Base-by-base conservation (phyloP, 768 basidiomycete genomes). In the Hericium erinaceus region DNA sequence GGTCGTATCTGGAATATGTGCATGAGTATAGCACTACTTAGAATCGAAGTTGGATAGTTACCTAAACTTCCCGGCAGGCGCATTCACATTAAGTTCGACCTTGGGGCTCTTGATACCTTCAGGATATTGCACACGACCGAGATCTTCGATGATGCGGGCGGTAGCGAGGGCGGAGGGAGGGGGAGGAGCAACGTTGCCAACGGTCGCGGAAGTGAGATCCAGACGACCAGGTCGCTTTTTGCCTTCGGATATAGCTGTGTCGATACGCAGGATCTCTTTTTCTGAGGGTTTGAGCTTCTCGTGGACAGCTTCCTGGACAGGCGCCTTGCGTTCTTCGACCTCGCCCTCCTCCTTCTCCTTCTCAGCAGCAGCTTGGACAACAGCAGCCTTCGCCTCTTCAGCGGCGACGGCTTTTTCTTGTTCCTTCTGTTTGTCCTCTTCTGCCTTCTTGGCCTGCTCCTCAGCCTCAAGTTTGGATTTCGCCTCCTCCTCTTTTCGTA, bases 21-120 rank as follows among this genome's bases (percentile, higher is more conserved):
- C 18, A 57, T 16, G 10, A 28, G 53, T 57, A 52, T 16, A 37
- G 9, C 33, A 33, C 52, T 9, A 54, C 22, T 39, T 39, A 39
- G 59, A 57, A 33, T 46, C 6, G 58, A 28, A 1, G 11, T 13
- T 26, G 3, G 28, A 16, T 20, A 66, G 65, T 59, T 72, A 90
- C 91, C 86, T 82, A 77, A 92, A 95, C 72, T 92, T 95, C 64
- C 93, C 93, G 57, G 91, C 83, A 72, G 85, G 82, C 7, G 85
- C 87, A 60, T 85, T 81, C 56, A 80, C 75, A 71, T 97, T 98
- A 63, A 98, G 85, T 63, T 92, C 92, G 7, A 85, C 73, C 62
- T 80, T 81, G 2, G 95, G 95, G 56, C 92, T 89, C 68, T 77
- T 78, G 68, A 93, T 81, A 49, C 87, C 84, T 56, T 86, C 85